These are phyloP conservation scores for Gymnopilus junonius DNA, from an alignment of 768 basidiomycete genomes.

Conservation along the genomic window DNA sequence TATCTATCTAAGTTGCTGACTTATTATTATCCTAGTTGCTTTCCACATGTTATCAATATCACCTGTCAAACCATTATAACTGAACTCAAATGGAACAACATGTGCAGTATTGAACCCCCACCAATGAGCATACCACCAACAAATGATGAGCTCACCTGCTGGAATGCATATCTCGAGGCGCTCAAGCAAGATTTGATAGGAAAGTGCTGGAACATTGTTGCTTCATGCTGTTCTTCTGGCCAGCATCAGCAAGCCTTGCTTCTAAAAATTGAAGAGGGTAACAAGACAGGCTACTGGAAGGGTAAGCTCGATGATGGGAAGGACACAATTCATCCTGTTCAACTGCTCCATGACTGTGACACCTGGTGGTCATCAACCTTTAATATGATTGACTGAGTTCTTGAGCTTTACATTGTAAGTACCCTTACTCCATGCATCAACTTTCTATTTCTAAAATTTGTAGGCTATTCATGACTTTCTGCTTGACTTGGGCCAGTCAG, in stretches of 20 bases:
- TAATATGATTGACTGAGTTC: conserved; percentile 33
- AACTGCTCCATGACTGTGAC: conserved; percentile 32
- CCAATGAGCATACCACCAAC: conserved; percentile 9
- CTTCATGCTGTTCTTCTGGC: conserved; percentile 32
- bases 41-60: conserved; percentile 38
- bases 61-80: conserved; percentile 28
- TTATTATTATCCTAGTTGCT: conserved; percentile 27
- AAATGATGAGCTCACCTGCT: neutral
- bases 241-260: conserved; percentile 32
- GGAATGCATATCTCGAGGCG: conserved; percentile 19
- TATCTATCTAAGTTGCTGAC: conserved; percentile 5
- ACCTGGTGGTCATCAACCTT: conserved; percentile 38
- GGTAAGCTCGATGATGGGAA: conserved; percentile 2
- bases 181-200: conserved; percentile 31
- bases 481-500: no score
- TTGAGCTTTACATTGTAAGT: conserved; percentile 26
- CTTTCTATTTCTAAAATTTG: no score
- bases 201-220: conserved; percentile 26
- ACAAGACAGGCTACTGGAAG: no score
- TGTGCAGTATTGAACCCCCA: no score
- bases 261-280: conserved; percentile 28
- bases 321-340: conserved; percentile 12
- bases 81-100: no score
- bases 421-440: no score
- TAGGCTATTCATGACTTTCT: conserved; percentile 6